These are phyloP conservation scores for Xylaria intraflava DNA, from an alignment of 495 filamentous ascomycete species.

Conservation along the genomic window DNA sequence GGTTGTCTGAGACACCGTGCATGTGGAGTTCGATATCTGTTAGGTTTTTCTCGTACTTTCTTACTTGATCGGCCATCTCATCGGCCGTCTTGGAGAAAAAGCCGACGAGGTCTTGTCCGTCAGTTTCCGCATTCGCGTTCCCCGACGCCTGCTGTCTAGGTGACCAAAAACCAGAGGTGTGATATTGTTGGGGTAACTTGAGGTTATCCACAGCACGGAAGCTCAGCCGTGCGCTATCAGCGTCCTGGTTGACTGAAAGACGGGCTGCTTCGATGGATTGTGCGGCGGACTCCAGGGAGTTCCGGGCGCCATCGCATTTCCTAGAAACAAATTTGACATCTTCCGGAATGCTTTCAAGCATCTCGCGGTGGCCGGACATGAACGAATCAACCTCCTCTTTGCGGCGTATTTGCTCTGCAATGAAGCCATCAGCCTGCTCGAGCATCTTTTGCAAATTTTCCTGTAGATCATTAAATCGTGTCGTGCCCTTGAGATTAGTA, in stretches of 20 bases:
- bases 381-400: conserved; percentile 53
- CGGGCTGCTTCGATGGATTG: conserved; percentile 61
- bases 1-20: conserved; percentile 61
- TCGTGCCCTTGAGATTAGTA: conserved; percentile 71
- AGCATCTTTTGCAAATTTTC: conserved; percentile 75
- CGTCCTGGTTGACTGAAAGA: conserved; percentile 57
- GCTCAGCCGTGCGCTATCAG: conserved; percentile 61
- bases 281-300: conserved; percentile 65
- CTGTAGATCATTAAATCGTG: conserved; percentile 81
- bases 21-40: conserved; percentile 80
- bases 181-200: conserved; percentile 68
- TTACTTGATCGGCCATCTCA: conserved; percentile 61
- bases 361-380: conserved; percentile 57
- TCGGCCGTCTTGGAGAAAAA: conserved; percentile 70
- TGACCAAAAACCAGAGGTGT: conserved; percentile 52
- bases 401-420: conserved; percentile 58
- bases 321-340: conserved; percentile 69
- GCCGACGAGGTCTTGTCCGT: conserved; percentile 64
- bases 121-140: conserved; percentile 37
- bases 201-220: conserved; percentile 73
- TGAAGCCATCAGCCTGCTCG: conserved; percentile 63
- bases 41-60: conserved; percentile 60
- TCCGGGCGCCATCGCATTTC: conserved; percentile 67
- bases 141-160: conserved; percentile 30
- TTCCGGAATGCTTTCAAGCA: conserved; percentile 58